A percentile compares a stretch with the other conserved stretches of the same genome.
Evolutionary conservation across 306 rosid species (phyloP).

Genomic region (Rosa lucieae): DNA sequence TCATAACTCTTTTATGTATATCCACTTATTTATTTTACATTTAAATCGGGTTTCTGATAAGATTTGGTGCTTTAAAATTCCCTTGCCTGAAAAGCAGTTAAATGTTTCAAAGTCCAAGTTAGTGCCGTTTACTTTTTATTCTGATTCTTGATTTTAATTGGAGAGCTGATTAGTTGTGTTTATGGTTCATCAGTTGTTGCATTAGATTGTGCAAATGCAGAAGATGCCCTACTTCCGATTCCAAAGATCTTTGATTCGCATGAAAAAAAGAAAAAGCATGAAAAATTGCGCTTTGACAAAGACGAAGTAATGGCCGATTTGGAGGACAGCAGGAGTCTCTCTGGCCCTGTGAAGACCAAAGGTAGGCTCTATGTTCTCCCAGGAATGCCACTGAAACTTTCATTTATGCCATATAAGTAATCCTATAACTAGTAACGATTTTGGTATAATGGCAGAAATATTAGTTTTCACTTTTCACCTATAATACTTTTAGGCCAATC

Average conservation of each 20-base stretch:
- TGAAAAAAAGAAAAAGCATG: slow-evolving; percentile 36
- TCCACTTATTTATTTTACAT: not conserved
- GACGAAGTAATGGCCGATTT: slow-evolving; percentile 33
- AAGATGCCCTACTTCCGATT: slow-evolving; percentile 84
- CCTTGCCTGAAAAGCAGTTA: not conserved
- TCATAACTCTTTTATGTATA: not conserved
- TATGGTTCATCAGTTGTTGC: slow-evolving; percentile 61
- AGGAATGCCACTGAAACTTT: not conserved
- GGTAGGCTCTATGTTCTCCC: slow-evolving; percentile 40
- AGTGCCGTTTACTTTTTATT: slow-evolving; percentile 1
- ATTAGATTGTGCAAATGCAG: slow-evolving; percentile 88
- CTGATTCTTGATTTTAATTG: slow-evolving; percentile 10
- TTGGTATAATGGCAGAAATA: not conserved
- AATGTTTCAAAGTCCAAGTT: slow-evolving; percentile 2
- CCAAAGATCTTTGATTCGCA: slow-evolving; percentile 67
- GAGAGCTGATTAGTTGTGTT: slow-evolving; percentile 34
- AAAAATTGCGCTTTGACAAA: slow-evolving; percentile 34
- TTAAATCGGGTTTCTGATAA: not conserved
- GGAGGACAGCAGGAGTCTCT: slow-evolving; percentile 32
- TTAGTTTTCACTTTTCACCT: not conserved
- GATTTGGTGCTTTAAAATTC: not conserved
- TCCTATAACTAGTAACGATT: not conserved
- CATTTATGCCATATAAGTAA: not conserved
- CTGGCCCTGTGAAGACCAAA: slow-evolving; percentile 36
- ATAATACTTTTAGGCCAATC: not conserved